A percentile compares a stretch with the other conserved stretches of the same genome.
These are phyloP conservation scores for Dactylonectria estremocensis DNA, from an alignment of 2,329 filamentous ascomycete genomes.

Conservation along the genomic window DNA sequence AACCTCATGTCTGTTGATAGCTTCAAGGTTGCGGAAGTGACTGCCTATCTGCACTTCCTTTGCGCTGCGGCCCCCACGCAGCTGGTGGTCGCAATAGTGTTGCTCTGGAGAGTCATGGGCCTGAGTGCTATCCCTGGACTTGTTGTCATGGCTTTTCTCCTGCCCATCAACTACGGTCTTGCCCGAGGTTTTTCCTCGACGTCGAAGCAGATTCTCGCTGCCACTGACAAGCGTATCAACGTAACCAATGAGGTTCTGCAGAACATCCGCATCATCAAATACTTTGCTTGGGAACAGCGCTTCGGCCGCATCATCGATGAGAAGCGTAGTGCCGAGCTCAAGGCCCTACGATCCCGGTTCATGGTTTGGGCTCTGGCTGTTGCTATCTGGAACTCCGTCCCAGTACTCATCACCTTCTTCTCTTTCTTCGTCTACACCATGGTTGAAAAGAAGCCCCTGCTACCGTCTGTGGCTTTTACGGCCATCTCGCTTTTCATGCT, in stretches of 20 bases:
- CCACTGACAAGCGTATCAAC: conserved; percentile 96
- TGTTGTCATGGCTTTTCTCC: conserved; percentile 87
- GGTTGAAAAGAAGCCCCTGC: conserved; percentile 88
- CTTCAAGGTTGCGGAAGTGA: conserved; percentile 97
- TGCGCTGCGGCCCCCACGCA: conserved; percentile 93
- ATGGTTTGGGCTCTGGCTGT: conserved; percentile 93
- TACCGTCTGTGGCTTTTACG: conserved; percentile 95
- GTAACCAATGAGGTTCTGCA: conserved; percentile 97
- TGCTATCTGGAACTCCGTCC: conserved; percentile 96
- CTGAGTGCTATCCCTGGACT: conserved; percentile 95
- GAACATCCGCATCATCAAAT: conserved; percentile 99
- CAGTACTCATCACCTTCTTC: conserved; percentile 94
- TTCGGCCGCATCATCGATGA: conserved; percentile 91
- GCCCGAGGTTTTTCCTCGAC: conserved; percentile 87
- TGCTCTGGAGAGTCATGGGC: conserved; percentile 93
- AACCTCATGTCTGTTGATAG: conserved; percentile 99
- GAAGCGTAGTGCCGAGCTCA: conserved; percentile 85
- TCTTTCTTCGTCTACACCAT: conserved; percentile 95
- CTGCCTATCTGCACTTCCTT: conserved; percentile 96
- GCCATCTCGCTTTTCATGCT: conserved; percentile 96
- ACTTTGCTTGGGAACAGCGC: conserved; percentile 97
- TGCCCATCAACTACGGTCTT: conserved; percentile 92
- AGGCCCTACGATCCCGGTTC: conserved; percentile 84
- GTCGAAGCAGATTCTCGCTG: conserved; percentile 92
- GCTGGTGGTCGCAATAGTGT: conserved; percentile 82